phyloP scores from a whole-genome alignment of 78 protist species.

The Dictyostelium brefeldianum region DNA sequence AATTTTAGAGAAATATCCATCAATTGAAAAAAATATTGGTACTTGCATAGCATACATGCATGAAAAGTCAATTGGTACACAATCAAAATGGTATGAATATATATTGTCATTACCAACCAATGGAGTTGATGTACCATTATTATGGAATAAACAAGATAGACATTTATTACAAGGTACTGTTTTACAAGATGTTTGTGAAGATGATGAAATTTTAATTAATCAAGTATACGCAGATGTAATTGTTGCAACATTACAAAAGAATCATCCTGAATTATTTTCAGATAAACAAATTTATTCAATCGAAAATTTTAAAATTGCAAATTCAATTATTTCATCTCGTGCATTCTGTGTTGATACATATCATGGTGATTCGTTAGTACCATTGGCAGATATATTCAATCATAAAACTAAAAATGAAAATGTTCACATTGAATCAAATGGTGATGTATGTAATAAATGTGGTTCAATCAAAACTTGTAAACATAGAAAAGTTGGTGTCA shows the following conservation, averaged over 20 bases:
- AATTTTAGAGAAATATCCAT: constrained; percentile 38
- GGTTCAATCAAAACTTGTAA: constrained; percentile 53
- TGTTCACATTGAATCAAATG: constrained; percentile 76
- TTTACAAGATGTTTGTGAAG: constrained; percentile 15
- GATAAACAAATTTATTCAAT: constrained; percentile 5
- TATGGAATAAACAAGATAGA: constrained; percentile 27
- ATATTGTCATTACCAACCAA: constrained; percentile 40
- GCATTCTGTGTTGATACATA: constrained; percentile 62
- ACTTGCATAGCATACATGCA: constrained; percentile 50
- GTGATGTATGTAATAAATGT: constrained; percentile 50
- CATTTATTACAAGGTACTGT: constrained; percentile 15
- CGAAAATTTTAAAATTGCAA: constrained; percentile 42
- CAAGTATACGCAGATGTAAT: not conserved
- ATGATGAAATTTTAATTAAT: constrained; percentile 19
- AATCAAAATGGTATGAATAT: constrained; percentile 65
- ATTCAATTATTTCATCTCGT: constrained; percentile 56
- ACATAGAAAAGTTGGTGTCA: constrained; percentile 32
- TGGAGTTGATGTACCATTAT: constrained; percentile 57
- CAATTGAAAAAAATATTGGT: constrained; percentile 37
- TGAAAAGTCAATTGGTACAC: constrained; percentile 39
- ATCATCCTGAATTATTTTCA: constrained; percentile 66
- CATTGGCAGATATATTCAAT: constrained; percentile 69
- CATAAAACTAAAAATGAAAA: constrained; percentile 63
- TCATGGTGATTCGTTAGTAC: constrained; percentile 78
- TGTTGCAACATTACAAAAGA: not conserved